Conservation (phyloP, 2,329 filamentous ascomycete species). For the Aureobasidium subglaciale region DNA sequence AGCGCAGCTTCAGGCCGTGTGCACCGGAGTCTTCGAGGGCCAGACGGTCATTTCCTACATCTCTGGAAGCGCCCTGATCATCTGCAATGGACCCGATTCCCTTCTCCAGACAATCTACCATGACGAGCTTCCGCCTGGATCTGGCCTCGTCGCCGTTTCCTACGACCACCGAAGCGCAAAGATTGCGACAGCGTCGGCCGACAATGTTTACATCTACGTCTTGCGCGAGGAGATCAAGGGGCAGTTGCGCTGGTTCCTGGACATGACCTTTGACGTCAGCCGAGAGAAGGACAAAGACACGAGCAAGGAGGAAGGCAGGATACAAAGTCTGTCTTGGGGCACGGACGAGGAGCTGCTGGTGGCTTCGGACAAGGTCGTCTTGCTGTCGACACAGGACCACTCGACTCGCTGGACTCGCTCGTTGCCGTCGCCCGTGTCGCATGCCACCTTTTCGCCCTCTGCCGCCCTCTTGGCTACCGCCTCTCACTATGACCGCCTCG, state of each 20-base stretch:
- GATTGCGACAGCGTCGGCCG: constrained; percentile 67
- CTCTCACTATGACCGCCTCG: constrained; percentile 68
- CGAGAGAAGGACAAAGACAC: constrained; percentile 40
- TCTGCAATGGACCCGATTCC: constrained; percentile 66
- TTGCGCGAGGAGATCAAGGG: constrained; percentile 67
- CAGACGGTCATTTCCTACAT: constrained; percentile 77
- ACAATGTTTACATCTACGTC: constrained; percentile 67
- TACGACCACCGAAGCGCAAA: constrained; percentile 79
- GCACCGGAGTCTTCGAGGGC: constrained; percentile 65
- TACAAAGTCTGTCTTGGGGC: constrained; percentile 75
- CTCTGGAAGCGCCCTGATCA: constrained; percentile 77
- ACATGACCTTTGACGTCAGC: constrained; percentile 50
- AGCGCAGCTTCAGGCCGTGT: constrained; percentile 69
- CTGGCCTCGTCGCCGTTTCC: constrained; percentile 65
- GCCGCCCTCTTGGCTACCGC: constrained; percentile 79
- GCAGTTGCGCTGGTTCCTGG: constrained; percentile 64
- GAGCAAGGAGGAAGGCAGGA: constrained; percentile 17
- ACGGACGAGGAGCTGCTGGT: constrained; percentile 76
- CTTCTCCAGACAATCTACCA: constrained; percentile 89
- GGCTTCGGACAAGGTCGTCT: constrained; percentile 59
- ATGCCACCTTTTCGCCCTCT: constrained; percentile 76
- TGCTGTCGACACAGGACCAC: constrained; percentile 53
- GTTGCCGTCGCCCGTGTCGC: constrained; percentile 65
- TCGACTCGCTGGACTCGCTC: constrained; percentile 60
- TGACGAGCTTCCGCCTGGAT: constrained; percentile 52